Evolutionary conservation across 2,329 filamentous ascomycete species (phyloP).

Genomic region (Fusarium hainanense): DNA sequence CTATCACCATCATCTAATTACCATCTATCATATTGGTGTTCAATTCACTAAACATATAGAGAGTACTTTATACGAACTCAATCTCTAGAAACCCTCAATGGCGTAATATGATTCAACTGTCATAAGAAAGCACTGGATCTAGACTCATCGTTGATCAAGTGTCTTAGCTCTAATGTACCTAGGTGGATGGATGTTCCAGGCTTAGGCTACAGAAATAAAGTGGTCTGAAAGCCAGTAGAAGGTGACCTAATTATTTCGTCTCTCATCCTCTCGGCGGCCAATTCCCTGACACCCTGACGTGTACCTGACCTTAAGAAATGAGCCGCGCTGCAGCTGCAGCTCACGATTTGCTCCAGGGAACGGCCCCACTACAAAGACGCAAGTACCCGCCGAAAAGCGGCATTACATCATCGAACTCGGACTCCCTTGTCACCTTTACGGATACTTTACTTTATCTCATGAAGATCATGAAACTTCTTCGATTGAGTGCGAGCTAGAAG

Average conservation of each 20-base stretch:
- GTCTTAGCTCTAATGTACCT: slow-evolving; percentile 1
- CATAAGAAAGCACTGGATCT: slow-evolving; percentile 6
- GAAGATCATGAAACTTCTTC: slow-evolving; percentile 25
- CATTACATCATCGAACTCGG: slow-evolving; percentile 45
- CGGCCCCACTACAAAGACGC: slow-evolving; percentile 13
- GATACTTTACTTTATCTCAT: slow-evolving; percentile 4
- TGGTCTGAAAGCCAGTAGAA: too few relatives aligned
- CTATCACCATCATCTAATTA: neutral
- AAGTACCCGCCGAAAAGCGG: slow-evolving; percentile 19
- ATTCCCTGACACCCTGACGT: too few relatives aligned
- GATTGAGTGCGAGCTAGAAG: slow-evolving; percentile 8
- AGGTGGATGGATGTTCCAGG: too few relatives aligned
- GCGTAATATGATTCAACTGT: slow-evolving; percentile 17
- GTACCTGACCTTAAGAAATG: neutral
- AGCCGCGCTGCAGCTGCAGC: slow-evolving; percentile 26
- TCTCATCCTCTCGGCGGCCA: too few relatives aligned
- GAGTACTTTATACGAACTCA: neutral
- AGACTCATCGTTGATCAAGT: slow-evolving; percentile 11
- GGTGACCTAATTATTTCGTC: too few relatives aligned
- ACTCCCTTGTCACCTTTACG: slow-evolving; percentile 2
- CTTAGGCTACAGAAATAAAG: too few relatives aligned
- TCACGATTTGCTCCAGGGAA: slow-evolving; percentile 21
- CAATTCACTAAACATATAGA: neutral
- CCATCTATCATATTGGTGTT: neutral
- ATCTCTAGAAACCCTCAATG: neutral